A percentile compares a stretch with the other conserved stretches of the same genome.
Evolutionary conservation across 345 rosid genomes (phyloP).

Genomic region (Eucalyptus shirleyi): DNA sequence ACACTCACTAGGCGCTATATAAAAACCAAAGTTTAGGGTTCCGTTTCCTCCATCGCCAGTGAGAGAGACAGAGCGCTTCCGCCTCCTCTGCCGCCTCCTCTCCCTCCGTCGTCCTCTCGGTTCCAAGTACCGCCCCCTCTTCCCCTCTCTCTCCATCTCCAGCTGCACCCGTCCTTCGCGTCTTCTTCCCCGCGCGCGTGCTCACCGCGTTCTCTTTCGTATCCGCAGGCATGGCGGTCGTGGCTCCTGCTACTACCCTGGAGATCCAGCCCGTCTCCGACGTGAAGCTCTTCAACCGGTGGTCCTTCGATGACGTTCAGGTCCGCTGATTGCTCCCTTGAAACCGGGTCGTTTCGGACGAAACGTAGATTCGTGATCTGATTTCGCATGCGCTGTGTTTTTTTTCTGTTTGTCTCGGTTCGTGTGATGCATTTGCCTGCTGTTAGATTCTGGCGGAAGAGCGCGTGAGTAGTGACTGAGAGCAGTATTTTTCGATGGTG

Average conservation of each 20-base stretch:
- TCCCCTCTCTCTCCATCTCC: not conserved
- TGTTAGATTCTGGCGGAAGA: not conserved
- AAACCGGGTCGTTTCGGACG: not conserved
- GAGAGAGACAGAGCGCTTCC: not conserved
- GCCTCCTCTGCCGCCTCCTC: not conserved
- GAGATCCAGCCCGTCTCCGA: conserved; percentile 16
- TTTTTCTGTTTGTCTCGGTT: not conserved
- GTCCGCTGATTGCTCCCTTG: conserved; percentile 7
- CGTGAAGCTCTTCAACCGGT: conserved; percentile 80
- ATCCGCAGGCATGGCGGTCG: conserved; percentile 15
- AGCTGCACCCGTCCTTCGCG: not conserved
- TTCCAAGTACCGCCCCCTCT: not conserved
- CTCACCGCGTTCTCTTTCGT: not conserved
- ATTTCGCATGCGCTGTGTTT: not conserved
- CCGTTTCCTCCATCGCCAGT: not conserved
- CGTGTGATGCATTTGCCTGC: not conserved
- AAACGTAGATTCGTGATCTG: not conserved
- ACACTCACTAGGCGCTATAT: not conserved
- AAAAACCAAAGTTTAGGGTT: not conserved
- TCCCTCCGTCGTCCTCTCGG: not conserved
- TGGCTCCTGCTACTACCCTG: not conserved
- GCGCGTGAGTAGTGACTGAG: not conserved
- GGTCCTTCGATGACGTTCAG: conserved; percentile 73
- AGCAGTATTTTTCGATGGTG: not conserved
- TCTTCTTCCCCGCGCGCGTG: not conserved